Evolutionary conservation across 2,329 filamentous ascomycete species (phyloP), one percentile per base, ranked within the genome.

Genomic region (Paecilomyces formosus): DNA sequence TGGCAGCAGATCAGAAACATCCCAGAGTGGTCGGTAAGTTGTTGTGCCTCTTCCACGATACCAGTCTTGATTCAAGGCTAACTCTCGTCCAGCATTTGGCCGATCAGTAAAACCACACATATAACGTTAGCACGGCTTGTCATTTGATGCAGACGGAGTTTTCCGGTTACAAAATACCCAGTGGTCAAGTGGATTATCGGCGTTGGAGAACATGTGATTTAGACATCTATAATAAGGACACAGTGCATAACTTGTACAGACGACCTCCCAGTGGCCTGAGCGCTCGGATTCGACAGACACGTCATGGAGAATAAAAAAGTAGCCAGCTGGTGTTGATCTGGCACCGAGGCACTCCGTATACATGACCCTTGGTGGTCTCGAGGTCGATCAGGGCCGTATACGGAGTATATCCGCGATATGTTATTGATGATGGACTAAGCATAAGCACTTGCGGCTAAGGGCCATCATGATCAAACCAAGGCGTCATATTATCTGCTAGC

Each of bases 1-100:
- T 97, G 91, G 90, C 83, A 87, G 72, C 90, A 93, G 76, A 91
- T 97, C 74, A 88, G 89, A 71, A 88, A 89, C 65, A 90, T 97
- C 56, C 93, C 93, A 0, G 93, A 97, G 79, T 97, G 93, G 93
- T 91, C 88, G 74, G 78, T 80, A 67, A 72, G 77, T 78, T 58
- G 3, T 53, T 11, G 15, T 21, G 24, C 13, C 30, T 7, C n/a
- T 35, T 2, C n/a, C 3, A 7, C 28, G 24, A 33, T 55, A 3
- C 18, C 24, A 18, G n/a, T 8, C 33, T 60, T 56, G 55, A 60
- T 22, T 56, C 59, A 22, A 26, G 24, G 24, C 60, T 59, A 54
- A 61, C 58, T 28, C 59, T 49, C 18, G n/a, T 13, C 11, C 64
- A 78, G 75, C 75, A 78, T 60, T 61, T 77, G 62, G 74, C 74